Base-by-base conservation (phyloP, 805 yeast genomes). In the Kregervanrija fluxuum region DNA sequence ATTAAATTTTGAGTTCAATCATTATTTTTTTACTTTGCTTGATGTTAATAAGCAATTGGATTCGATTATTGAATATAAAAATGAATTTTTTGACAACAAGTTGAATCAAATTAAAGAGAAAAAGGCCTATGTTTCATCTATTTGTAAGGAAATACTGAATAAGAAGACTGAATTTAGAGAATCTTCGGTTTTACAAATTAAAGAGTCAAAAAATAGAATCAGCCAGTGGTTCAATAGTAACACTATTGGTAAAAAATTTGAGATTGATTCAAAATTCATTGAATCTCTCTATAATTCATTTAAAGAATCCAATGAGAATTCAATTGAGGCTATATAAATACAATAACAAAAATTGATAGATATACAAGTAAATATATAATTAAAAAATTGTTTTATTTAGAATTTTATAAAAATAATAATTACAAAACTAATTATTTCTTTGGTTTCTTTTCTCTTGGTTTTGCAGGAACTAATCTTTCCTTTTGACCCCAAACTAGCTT, bases 381-480 rank as follows among this genome's bases (percentile, higher is more conserved):
- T 33, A 31, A n/a, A 11, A 11, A n/a, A n/a, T 16, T 22, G 14
- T 16, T 39, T 17, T 38, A 31, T 34, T 13, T 33, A 44, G 30
- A 15, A 12, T 14, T 41, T 14, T 31, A 31, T 8, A 34, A 11
- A 35, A 31, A 13, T 13, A 17, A 8, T 12, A 30, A 14, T 33
- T 12, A 40, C 10, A 16, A n/a, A n/a, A 9, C 2, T 17, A 33
- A 5, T 9, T 43, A 50, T 39, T 56, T 57, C 53, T 54, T 59
- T 35, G 54, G 57, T 57, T 73, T 79, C 55, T 64, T 63, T 50
- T 64, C 75, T 55, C 73, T 69, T 49, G 68, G 74, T 65, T 84
- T 85, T 12, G 73, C 74, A 10, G 89, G 81, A 46, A 87, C 91
- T 37, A 74, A 62, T 70, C 95, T 78, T 66, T 82, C 85, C 62